These are phyloP conservation scores for Deinandra increscens DNA, from an alignment of 129 eudicot genomes.

Conservation along the genomic window DNA sequence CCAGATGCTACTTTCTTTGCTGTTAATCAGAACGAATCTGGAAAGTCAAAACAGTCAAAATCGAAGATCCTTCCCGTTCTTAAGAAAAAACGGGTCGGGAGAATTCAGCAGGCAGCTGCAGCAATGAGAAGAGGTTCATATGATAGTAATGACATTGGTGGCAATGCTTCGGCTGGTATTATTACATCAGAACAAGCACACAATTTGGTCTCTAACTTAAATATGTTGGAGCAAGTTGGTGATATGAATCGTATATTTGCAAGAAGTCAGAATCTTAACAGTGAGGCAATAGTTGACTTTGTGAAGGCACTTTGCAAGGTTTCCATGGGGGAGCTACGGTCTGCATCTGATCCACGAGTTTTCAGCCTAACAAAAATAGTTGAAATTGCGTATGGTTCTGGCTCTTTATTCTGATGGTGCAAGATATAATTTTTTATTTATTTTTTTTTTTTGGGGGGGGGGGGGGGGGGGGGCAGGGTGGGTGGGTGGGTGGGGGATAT, in stretches of 20 bases:
- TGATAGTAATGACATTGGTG: conserved; percentile 97
- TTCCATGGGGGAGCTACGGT: conserved; percentile 90
- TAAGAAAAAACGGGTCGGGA: conserved; percentile 81
- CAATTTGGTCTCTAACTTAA: conserved; percentile 84
- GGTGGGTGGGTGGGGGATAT: neutral
- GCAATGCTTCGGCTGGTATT: conserved; percentile 65
- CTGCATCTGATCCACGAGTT: conserved; percentile 95
- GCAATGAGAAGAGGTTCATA: conserved; percentile 92
- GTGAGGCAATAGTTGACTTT: conserved; percentile 97
- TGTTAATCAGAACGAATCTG: conserved; percentile 61
- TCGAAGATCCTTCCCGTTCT: conserved; percentile 85
- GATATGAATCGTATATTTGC: conserved; percentile 88
- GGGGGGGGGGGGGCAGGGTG: neutral
- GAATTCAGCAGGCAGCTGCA: conserved; percentile 84
- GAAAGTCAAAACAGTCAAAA: conserved; percentile 56
- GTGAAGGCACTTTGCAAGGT: conserved; percentile 99
- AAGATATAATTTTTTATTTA: neutral
- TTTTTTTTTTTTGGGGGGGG: too few relatives aligned
- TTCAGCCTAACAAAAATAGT: conserved; percentile 96
- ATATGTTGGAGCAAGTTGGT: conserved; percentile 99
- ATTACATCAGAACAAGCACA: conserved; percentile 82
- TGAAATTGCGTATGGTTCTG: conserved; percentile 91
- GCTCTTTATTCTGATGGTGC: conserved; percentile 9
- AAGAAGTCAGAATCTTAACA: conserved; percentile 88
- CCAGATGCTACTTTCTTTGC: conserved; percentile 99